Percentiles rank a stretch among this genome's conserved stretches.
These are phyloP conservation scores for Orobanche coerulescens DNA, from an alignment of 257 asterid species.

Conservation along the genomic window DNA sequence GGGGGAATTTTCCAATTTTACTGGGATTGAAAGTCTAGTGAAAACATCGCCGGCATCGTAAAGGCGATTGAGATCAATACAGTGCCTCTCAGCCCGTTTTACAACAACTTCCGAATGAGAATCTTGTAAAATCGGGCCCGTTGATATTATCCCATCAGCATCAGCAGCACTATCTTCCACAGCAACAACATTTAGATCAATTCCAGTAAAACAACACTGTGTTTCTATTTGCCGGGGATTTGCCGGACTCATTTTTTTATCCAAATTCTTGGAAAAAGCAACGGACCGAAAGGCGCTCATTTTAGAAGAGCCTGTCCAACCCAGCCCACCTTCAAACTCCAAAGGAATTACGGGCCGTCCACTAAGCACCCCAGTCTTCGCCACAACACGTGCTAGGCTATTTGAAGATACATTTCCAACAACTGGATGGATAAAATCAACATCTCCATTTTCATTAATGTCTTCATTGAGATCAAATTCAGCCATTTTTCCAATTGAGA, in stretches of 20 bases:
- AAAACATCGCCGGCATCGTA: conserved; percentile 29
- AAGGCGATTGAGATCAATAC: conserved; percentile 44
- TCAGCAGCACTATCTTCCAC: conserved; percentile 30
- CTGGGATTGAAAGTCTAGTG: conserved; percentile 17
- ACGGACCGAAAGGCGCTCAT: conserved; percentile 50
- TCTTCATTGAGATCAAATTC: conserved; percentile 57
- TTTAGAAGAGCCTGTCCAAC: conserved; percentile 44
- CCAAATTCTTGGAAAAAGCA: conserved; percentile 17
- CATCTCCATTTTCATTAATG: conserved; percentile 23
- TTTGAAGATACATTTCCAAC: conserved; percentile 24
- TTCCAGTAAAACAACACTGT: conserved; percentile 25
- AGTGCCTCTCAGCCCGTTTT: conserved; percentile 25
- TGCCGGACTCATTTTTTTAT: conserved; percentile 7
- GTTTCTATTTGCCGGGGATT: conserved; percentile 6
- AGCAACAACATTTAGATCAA: conserved; percentile 54
- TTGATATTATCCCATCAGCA: background rate
- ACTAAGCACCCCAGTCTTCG: conserved; percentile 38
- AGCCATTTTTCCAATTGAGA: conserved; percentile 16
- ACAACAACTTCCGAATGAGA: conserved; percentile 18
- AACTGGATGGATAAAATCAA: conserved; percentile 22
- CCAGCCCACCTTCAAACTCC: conserved; percentile 41
- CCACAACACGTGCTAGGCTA: conserved; percentile 37
- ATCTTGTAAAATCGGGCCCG: conserved; percentile 12
- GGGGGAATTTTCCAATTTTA: conserved; percentile 6
- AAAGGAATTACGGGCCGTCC: conserved; percentile 32